A percentile compares a stretch with the other conserved stretches of the same genome.
Conservation (phyloP, 805 yeast genomes). For the Ogataea minuta region DNA sequence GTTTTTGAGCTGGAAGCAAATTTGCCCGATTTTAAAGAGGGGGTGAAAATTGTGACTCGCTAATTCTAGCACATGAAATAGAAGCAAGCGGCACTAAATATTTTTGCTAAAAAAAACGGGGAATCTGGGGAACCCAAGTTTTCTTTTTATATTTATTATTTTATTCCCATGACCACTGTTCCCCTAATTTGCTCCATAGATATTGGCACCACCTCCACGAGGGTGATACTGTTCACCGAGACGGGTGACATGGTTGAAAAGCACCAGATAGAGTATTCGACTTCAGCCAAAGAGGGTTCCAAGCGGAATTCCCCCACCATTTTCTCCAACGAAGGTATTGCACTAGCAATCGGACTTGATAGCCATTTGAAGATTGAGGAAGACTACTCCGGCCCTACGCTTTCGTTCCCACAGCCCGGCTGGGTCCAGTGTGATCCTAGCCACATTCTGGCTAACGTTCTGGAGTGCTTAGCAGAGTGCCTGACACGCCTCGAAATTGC, state of each 20-base stretch:
- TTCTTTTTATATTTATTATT: background rate
- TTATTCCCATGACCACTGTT: slow-evolving; percentile 4
- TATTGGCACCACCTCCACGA: slow-evolving; percentile 88
- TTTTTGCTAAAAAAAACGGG: background rate
- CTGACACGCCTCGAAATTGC: slow-evolving; percentile 53
- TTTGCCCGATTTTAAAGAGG: slow-evolving; percentile 8
- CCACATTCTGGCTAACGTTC: slow-evolving; percentile 75
- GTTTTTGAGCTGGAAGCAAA: slow-evolving; percentile 12
- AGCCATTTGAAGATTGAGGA: slow-evolving; percentile 60
- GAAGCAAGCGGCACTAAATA: background rate
- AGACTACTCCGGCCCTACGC: slow-evolving; percentile 57
- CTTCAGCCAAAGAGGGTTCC: slow-evolving; percentile 55
- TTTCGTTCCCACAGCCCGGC: slow-evolving; percentile 75
- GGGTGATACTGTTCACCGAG: slow-evolving; percentile 77
- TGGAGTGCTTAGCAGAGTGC: slow-evolving; percentile 73
- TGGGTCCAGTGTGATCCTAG: slow-evolving; percentile 95
- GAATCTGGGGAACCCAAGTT: slow-evolving; percentile 8
- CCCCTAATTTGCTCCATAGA: slow-evolving; percentile 71
- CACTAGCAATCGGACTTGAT: slow-evolving; percentile 49
- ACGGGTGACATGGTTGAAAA: slow-evolving; percentile 78
- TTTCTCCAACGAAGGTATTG: slow-evolving; percentile 73
- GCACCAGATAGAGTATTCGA: slow-evolving; percentile 86
- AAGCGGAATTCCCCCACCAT: slow-evolving; percentile 46
- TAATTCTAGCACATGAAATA: slow-evolving; percentile 1
- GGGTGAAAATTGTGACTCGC: slow-evolving; percentile 11